These are phyloP conservation scores for Fagopyrum tataricum DNA, from an alignment of 148 eudicot genomes.

Conservation along the genomic window DNA sequence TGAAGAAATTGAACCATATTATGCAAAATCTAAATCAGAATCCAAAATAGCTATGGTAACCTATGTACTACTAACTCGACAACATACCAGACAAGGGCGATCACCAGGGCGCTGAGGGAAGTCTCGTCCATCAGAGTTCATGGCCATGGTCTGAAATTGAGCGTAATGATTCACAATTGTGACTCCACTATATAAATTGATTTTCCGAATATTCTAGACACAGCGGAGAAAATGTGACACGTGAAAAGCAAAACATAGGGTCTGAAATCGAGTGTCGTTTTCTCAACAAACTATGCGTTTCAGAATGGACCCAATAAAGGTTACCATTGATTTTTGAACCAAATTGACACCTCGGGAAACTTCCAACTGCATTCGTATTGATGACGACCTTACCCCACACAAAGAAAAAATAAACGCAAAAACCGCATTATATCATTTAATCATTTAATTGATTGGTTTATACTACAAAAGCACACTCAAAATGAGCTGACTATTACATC, in stretches of 20 bases:
- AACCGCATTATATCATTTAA: not conserved
- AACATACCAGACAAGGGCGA: conserved; percentile 65
- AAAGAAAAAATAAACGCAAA: not conserved
- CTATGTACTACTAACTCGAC: not conserved
- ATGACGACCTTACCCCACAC: not conserved
- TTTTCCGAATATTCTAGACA: conserved; percentile 5
- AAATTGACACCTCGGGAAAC: not conserved
- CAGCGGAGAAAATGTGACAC: not conserved
- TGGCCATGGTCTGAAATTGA: too few species aligned
- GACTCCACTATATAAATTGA: not conserved
- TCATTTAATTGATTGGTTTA: not conserved
- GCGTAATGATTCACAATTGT: not conserved
- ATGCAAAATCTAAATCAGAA: not conserved
- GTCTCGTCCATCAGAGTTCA: conserved; percentile 48
- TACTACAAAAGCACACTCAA: not conserved
- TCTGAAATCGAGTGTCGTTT: conserved; percentile 2
- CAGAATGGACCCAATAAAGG: not conserved
- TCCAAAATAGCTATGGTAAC: not conserved
- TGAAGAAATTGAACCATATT: not conserved
- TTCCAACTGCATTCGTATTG: not conserved
- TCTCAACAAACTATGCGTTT: not conserved
- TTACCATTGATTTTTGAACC: not conserved
- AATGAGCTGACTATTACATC: not conserved
- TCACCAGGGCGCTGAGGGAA: conserved; percentile 75
- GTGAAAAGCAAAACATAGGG: not conserved